Evolutionary conservation across 371 early-diverging fungal species (phyloP).

Genomic region (Mortierella sp.): DNA sequence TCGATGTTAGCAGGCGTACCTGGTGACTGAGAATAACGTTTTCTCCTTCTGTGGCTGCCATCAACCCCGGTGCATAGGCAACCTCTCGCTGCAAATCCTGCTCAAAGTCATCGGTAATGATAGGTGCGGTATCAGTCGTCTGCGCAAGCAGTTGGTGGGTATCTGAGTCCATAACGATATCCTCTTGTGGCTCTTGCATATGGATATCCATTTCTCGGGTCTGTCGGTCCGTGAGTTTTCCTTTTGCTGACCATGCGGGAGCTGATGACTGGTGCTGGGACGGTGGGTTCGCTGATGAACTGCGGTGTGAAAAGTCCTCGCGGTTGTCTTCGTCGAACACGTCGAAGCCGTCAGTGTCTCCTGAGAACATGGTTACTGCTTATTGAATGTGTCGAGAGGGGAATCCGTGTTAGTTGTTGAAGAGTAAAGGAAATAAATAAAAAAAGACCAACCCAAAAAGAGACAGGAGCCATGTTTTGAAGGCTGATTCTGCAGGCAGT

Average conservation of each 20-base stretch:
- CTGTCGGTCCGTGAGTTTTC: neutral
- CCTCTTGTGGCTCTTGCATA: constrained; percentile 9
- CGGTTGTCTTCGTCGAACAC: constrained; percentile 22
- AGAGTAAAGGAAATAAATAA: neutral
- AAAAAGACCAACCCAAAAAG: neutral
- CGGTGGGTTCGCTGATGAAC: neutral
- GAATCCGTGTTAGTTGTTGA: neutral
- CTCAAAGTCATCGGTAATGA: constrained; percentile 86
- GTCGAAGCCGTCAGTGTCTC: constrained; percentile 30
- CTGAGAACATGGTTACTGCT: constrained; percentile 21
- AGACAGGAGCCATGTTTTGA: neutral
- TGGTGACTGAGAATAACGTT: constrained; percentile 65
- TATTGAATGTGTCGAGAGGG: neutral
- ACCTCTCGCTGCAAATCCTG: constrained; percentile 78
- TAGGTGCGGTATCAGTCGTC: constrained; percentile 51
- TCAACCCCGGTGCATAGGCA: constrained; percentile 73
- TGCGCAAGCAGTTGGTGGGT: neutral
- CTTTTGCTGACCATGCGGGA: neutral
- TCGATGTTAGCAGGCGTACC: constrained; percentile 27
- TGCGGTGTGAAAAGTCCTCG: constrained; percentile 23
- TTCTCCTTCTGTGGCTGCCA: constrained; percentile 64
- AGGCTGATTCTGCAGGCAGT: neutral
- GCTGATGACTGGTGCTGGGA: neutral
- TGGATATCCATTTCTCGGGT: neutral
- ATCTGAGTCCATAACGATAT: neutral